phyloP scores from a whole-genome alignment of 495 filamentous ascomycete species.

The Chlorociboria aeruginascens region DNA sequence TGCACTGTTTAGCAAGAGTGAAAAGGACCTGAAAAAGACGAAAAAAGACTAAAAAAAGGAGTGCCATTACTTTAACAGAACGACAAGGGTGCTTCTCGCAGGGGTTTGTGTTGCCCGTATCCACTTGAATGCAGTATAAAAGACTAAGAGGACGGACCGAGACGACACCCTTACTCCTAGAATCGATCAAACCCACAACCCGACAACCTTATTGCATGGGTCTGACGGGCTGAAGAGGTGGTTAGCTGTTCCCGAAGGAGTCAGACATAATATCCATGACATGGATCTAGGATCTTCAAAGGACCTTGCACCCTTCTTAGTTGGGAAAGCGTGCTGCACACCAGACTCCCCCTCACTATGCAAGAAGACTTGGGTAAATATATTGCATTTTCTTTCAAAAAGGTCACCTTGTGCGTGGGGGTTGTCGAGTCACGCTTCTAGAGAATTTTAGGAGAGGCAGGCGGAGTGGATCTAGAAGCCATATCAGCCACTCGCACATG shows the following conservation, averaged over 20 bases:
- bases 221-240: neutral
- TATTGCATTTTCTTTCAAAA: neutral
- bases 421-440: neutral
- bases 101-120: conserved; percentile 16
- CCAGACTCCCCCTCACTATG: too few relatives aligned
- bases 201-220: conserved; percentile 1
- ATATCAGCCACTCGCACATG: neutral
- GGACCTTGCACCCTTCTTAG: conserved; percentile 12
- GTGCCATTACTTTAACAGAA: conserved; percentile 14
- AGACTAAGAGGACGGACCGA: conserved; percentile 3
- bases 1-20: neutral
- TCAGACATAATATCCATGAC: conserved; percentile 11
- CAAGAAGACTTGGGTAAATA: too few relatives aligned
- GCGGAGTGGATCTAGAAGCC: neutral
- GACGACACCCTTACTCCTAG: neutral
- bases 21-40: neutral
- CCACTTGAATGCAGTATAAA: conserved; percentile 16
- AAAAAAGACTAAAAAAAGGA: conserved; percentile 9
- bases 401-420: neutral
- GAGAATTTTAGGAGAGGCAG: neutral
- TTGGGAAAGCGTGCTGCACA: neutral
- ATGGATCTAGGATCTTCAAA: conserved; percentile 17
- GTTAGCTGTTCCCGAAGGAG: neutral
- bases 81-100: conserved; percentile 13
- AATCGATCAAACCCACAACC: conserved; percentile 15